A percentile compares a stretch with the other conserved stretches of the same genome.
These are phyloP conservation scores for Penicillium griseofulvum DNA, from an alignment of 2,329 filamentous ascomycete genomes.

Conservation along the genomic window DNA sequence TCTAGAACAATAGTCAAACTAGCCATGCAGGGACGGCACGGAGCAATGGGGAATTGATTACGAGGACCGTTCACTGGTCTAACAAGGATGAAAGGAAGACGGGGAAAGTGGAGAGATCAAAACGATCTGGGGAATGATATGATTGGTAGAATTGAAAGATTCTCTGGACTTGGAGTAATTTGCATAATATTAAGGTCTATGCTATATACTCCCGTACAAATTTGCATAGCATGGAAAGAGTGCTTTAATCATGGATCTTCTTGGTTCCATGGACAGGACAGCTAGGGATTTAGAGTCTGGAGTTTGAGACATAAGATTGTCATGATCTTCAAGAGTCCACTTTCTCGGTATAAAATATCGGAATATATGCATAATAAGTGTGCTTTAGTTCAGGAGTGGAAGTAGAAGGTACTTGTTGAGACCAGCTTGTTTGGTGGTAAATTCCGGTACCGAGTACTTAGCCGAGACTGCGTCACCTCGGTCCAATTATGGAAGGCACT, in stretches of 20 bases:
- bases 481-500: not conserved
- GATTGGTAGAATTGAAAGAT: not conserved
- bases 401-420: not conserved
- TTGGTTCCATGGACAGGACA: not conserved
- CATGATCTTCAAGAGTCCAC: not conserved
- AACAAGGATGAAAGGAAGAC: constrained; percentile 7
- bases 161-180: too few relatives aligned
- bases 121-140: not conserved
- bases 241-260: not conserved
- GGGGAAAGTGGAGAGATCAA: constrained; percentile 8
- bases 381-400: not conserved
- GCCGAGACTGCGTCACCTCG: constrained; percentile 5
- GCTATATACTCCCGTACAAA: too few relatives aligned
- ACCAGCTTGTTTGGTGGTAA: not conserved
- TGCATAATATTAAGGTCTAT: too few relatives aligned
- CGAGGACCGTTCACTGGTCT: not conserved
- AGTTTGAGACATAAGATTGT: not conserved
- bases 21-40: constrained; percentile 9
- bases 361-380: not conserved
- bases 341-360: not conserved
- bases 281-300: not conserved
- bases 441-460: not conserved
- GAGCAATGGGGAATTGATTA: not conserved
- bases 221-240: too few relatives aligned
- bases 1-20: not conserved